These are phyloP conservation scores for Lathyrus sativus DNA, from an alignment of 306 rosid genomes.

Conservation along the genomic window DNA sequence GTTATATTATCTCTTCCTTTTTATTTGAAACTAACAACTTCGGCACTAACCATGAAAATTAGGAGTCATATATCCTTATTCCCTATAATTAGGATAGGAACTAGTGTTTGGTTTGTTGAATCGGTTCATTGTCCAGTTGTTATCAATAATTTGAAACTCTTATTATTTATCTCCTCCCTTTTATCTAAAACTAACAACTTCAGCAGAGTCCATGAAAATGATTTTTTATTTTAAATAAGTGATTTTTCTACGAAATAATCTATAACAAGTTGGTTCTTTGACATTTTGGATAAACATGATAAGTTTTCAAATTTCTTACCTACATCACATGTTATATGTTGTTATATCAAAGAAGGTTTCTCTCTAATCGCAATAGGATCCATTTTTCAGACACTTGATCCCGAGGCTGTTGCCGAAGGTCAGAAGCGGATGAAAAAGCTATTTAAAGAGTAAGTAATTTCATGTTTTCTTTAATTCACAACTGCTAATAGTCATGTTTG, in stretches of 20 bases:
- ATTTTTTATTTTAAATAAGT: background rate
- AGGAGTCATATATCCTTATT: no score
- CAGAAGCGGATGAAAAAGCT: conserved; percentile 37
- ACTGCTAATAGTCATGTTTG: conserved; percentile 17
- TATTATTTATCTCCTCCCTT: background rate
- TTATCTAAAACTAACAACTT: background rate
- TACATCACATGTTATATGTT: conserved; percentile 7
- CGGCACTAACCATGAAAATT: no score
- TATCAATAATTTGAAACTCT: background rate
- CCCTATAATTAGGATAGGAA: no score
- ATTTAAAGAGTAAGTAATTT: conserved; percentile 43
- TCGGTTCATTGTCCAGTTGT: no score
- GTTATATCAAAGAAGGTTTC: conserved; percentile 20
- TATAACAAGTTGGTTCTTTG: background rate
- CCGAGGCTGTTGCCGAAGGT: conserved; percentile 32
- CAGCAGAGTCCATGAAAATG: background rate
- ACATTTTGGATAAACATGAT: background rate
- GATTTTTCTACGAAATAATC: background rate
- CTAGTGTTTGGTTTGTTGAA: no score
- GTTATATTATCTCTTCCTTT: no score
- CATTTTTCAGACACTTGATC: conserved; percentile 41
- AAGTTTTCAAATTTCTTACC: conserved; percentile 19
- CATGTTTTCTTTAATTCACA: conserved; percentile 4
- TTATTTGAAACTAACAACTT: no score
- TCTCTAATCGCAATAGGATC: conserved; percentile 26